These are phyloP conservation scores for Cytospora mali DNA, from an alignment of 2,329 filamentous ascomycete genomes.

Conservation along the genomic window DNA sequence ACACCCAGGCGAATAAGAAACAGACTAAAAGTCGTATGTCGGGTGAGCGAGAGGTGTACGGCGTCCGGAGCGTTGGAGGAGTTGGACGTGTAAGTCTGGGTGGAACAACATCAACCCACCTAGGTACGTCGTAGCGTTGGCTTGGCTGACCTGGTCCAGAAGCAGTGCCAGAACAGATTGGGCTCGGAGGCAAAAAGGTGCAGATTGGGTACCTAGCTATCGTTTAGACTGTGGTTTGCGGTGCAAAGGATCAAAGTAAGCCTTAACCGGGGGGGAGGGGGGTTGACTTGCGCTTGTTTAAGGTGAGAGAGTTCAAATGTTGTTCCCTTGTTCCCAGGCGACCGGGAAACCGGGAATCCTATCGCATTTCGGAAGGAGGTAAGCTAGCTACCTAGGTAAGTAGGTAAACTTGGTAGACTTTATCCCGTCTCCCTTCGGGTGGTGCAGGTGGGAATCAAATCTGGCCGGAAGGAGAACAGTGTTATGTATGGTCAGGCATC, in stretches of 20 bases:
- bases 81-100: slow-evolving; percentile 10
- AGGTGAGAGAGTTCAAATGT: slow-evolving; percentile 4
- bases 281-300: slow-evolving; percentile 12
- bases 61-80: slow-evolving; percentile 5
- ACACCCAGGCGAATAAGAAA: slow-evolving; percentile 16
- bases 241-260: slow-evolving; percentile 12
- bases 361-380: slow-evolving; percentile 4
- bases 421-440: not conserved
- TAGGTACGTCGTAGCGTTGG: slow-evolving; percentile 16
- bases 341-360: slow-evolving; percentile 10
- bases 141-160: slow-evolving; percentile 21
- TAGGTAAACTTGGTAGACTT: not conserved
- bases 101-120: slow-evolving; percentile 21
- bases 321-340: slow-evolving; percentile 9
- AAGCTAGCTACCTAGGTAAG: slow-evolving; percentile 3
- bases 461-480: not conserved
- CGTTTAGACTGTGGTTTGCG: slow-evolving; percentile 16
- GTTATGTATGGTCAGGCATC: not conserved
- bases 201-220: slow-evolving; percentile 26
- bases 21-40: slow-evolving; percentile 6
- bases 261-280: slow-evolving; percentile 7
- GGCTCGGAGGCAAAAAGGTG: slow-evolving; percentile 17
- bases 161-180: slow-evolving; percentile 8
- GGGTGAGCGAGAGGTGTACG: slow-evolving; percentile 3
- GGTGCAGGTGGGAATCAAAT: not conserved